Evolutionary conservation across 2,329 filamentous ascomycete genomes (phyloP).

Genomic region (Fusarium protoensiforme): DNA sequence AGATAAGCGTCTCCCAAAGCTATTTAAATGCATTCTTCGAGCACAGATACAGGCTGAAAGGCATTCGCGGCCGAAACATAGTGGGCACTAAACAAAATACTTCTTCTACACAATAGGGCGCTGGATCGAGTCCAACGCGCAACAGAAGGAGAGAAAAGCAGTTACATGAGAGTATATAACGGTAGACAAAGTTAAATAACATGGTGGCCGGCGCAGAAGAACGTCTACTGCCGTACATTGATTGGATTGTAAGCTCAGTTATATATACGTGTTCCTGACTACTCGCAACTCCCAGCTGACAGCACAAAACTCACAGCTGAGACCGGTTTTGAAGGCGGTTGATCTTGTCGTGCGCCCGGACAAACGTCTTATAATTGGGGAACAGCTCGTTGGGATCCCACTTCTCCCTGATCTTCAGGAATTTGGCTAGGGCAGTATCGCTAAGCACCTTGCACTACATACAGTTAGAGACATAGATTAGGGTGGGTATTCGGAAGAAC

Average conservation of each 20-base stretch:
- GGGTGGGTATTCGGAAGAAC: background rate
- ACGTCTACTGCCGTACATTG: background rate
- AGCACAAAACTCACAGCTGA: background rate
- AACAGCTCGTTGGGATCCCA: conserved; percentile 25
- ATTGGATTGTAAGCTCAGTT: background rate
- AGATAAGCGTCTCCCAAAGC: background rate
- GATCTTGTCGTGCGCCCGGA: conserved; percentile 13
- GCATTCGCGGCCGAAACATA: background rate
- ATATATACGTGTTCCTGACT: background rate
- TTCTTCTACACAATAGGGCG: background rate
- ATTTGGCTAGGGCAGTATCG: conserved; percentile 14
- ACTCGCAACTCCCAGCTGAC: background rate
- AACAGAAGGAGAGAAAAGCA: background rate
- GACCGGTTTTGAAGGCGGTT: conserved; percentile 7
- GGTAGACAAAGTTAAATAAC: background rate
- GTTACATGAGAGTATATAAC: background rate
- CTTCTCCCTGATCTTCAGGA: conserved; percentile 20
- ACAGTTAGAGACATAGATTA: background rate
- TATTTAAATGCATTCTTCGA: background rate
- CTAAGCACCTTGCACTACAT: conserved; percentile 9
- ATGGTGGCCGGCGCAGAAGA: background rate
- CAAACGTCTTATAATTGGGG: conserved; percentile 24
- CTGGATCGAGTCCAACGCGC: background rate
- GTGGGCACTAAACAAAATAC: background rate
- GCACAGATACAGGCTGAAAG: background rate